Evolutionary conservation across 768 basidiomycete species (phyloP).

Genomic region (Xerocomus spinulosus): DNA sequence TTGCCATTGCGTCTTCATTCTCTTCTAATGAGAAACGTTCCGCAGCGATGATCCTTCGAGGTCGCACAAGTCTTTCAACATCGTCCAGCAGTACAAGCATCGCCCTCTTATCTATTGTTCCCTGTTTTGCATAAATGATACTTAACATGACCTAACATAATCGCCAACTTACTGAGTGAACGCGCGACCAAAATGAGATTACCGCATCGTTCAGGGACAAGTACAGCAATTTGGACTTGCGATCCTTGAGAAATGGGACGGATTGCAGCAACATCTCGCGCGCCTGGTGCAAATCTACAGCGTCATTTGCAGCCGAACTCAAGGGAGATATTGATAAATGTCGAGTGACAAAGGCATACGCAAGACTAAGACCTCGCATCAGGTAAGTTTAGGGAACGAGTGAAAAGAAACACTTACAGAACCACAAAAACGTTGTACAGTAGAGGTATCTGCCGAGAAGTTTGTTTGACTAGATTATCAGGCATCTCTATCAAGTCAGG

Average conservation of each 20-base stretch:
- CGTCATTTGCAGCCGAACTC: constrained; percentile 36
- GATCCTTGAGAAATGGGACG: constrained; percentile 62
- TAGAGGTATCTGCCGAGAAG: constrained; percentile 38
- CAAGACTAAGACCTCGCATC: constrained; percentile 41
- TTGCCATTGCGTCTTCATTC: neutral
- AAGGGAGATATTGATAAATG: constrained; percentile 43
- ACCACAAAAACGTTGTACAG: constrained; percentile 68
- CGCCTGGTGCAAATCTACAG: constrained; percentile 44
- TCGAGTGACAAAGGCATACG: constrained; percentile 65
- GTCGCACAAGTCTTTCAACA: constrained; percentile 40
- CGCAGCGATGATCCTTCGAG: constrained; percentile 29
- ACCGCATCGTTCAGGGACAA: constrained; percentile 46
- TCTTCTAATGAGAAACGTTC: too few relatives aligned
- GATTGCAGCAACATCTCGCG: constrained; percentile 44
- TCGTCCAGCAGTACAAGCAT: constrained; percentile 57
- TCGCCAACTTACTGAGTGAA: constrained; percentile 35
- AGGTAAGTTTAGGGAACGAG: neutral
- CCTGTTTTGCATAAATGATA: constrained; percentile 16
- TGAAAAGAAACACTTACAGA: constrained; percentile 43
- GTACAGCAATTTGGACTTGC: constrained; percentile 52
- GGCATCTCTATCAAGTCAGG: constrained; percentile 49
- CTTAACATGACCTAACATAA: neutral
- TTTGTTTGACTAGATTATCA: constrained; percentile 37
- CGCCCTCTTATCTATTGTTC: constrained; percentile 27
- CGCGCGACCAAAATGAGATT: constrained; percentile 65